Evolutionary conservation across 139 green algal species (phyloP), one percentile per base, ranked within the genome.

Genomic region (Eudorina sp.): DNA sequence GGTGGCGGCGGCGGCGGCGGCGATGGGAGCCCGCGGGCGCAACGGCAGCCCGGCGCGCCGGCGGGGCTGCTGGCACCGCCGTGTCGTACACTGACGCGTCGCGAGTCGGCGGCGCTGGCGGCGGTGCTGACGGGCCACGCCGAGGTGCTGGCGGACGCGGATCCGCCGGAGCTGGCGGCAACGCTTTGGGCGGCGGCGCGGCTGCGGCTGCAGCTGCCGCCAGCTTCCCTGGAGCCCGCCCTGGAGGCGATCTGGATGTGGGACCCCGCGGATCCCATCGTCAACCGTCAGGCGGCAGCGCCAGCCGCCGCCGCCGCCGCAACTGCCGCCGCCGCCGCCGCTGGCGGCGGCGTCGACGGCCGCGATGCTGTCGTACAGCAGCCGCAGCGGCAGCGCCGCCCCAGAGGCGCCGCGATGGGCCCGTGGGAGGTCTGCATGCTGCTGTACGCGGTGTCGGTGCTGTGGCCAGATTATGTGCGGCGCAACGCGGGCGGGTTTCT

Each of bases 221-320:
- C 48, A 0, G 48, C 6, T 3, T 48, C 19, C 0, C 83, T 88
- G 51, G 83, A 53, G 34, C 68, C 83, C 1, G 68, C 40, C 25
- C 46, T 88, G 68, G 83, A 88, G 83, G 83, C 83, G 18, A 8
- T 88, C 8, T 88, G 83, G 83, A 73, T 88, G 68, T 88, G 83
- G 83, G 83, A 88, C 66, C 83, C 83, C 3, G 83, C 83, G 4
- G 83, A 88, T 25, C 68, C 69, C 4, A 62, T 8, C 46, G 66
- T 40, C 48, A 88, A 88, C 64, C 58, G 58, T 27, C 58, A 75
- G 38, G 2, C 14, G 7, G 78, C 38, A 73, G 53, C 55, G 27
- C 21, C 55, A 53, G 38, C 55, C 4, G 11, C 53, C 23, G n/a
- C 45, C 40, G 38, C 29, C 29, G n/a, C 3, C 46, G n/a, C 29